Evolutionary conservation across 2,329 filamentous ascomycete genomes (phyloP).

Genomic region (Scolecobasidium constrictum): DNA sequence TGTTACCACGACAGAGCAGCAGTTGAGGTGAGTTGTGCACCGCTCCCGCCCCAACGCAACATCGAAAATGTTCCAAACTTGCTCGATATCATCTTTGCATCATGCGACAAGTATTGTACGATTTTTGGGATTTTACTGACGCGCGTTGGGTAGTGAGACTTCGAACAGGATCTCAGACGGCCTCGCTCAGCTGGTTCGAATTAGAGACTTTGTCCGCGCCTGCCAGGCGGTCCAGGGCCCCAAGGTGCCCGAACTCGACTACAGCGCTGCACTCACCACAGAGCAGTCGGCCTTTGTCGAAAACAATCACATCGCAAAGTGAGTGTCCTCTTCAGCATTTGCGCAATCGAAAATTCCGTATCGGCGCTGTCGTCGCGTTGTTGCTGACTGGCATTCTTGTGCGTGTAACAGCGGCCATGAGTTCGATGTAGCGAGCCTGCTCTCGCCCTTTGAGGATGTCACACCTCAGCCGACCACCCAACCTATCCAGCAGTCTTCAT

Average conservation of each 20-base stretch:
- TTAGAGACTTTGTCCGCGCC: constrained; percentile 31
- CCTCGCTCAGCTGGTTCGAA: constrained; percentile 32
- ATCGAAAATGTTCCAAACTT: not conserved
- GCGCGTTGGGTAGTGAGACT: constrained; percentile 33
- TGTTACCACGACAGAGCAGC: not conserved
- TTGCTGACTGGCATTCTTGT: no score
- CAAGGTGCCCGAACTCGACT: constrained; percentile 44
- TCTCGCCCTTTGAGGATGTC: constrained; percentile 7
- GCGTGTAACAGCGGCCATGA: constrained; percentile 2
- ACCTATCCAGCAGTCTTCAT: constrained; percentile 1
- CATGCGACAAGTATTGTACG: not conserved
- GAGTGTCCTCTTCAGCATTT: constrained; percentile 20
- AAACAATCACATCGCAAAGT: constrained; percentile 47
- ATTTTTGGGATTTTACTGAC: not conserved
- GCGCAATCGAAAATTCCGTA: no score
- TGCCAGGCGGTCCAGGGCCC: no score
- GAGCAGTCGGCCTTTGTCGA: constrained; percentile 44
- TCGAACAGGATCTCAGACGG: not conserved
- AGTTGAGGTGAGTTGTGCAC: not conserved
- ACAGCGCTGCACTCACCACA: constrained; percentile 38
- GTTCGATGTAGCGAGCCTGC: constrained; percentile 7
- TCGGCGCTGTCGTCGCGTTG: no score
- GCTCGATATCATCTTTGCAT: not conserved
- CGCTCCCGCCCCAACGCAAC: not conserved
- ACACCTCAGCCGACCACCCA: constrained; percentile 1